phyloP scores from a whole-genome alignment of 768 basidiomycete species.

The Boletus rubescentipes region DNA sequence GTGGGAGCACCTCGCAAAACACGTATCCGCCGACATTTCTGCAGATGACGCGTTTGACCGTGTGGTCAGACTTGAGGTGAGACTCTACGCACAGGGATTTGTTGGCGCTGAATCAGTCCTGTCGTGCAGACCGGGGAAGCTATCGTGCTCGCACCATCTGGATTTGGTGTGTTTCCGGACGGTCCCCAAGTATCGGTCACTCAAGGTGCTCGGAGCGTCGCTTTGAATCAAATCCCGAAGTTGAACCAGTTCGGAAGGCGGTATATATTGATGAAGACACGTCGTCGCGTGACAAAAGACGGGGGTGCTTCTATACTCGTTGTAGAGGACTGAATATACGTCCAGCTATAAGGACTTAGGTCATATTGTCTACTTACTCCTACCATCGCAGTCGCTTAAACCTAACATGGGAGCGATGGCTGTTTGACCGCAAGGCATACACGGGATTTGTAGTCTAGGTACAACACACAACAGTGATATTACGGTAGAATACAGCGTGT shows the following conservation, averaged over 20 bases:
- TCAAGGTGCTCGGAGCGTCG: slow-evolving; percentile 6
- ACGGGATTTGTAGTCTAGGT: slow-evolving; percentile 7
- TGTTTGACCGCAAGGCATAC: not conserved
- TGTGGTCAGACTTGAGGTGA: slow-evolving; percentile 63
- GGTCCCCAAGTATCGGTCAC: not conserved
- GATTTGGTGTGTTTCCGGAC: slow-evolving; percentile 44
- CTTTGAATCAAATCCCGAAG: slow-evolving; percentile 21
- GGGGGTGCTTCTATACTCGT: slow-evolving; percentile 62
- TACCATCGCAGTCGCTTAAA: not conserved
- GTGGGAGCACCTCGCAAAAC: slow-evolving; percentile 69
- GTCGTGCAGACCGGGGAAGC: slow-evolving; percentile 64
- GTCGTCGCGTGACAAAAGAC: slow-evolving; percentile 59
- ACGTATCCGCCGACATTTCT: slow-evolving; percentile 64
- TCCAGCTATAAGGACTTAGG: not conserved
- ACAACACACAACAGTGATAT: slow-evolving; percentile 16
- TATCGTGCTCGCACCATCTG: slow-evolving; percentile 66
- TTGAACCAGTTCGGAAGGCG: slow-evolving; percentile 55
- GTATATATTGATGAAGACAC: slow-evolving; percentile 59
- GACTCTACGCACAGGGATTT: not conserved
- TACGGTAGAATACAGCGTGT: slow-evolving; percentile 21
- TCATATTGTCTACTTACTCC: not conserved
- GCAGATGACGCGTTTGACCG: slow-evolving; percentile 61
- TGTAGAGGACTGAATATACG: slow-evolving; percentile 14
- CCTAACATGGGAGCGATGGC: too few species aligned
- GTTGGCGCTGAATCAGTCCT: not conserved